Base-by-base conservation (phyloP, 176 grass and related monocot genomes). In the Eleusine coracana region DNA sequence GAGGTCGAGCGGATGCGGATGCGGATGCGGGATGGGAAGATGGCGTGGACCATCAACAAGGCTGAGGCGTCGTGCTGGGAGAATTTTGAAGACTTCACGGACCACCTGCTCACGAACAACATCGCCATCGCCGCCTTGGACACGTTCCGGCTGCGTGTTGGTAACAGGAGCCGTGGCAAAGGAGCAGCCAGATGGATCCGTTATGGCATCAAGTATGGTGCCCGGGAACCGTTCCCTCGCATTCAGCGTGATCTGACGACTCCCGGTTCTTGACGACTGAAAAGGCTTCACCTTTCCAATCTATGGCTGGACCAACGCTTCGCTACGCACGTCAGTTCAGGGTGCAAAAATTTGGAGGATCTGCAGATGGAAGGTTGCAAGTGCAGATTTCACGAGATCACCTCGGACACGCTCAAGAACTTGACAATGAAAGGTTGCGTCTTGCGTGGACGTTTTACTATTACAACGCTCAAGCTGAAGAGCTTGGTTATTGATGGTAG, bases 21-120 rank as follows among this genome's bases (percentile, higher is more conserved):
- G 40, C 40, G 40, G 40, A 42, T 42, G 6, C 4, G 7, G 40
- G 2, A 42, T 42, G 40, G 6, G 40, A 42, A 42, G 40, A 5
- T 42, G 40, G 40, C 6, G 40, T 42, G 40, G 40, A 42, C 6
- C 40, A 42, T 5, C 0, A 42, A 42, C 40, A 42, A 42, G 40
- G 40, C 40, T 42, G 40, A 42, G 40, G 31, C 31, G 31, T 34
- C 31, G 31, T 34, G 31, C 31, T 49, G 44, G 42, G 42, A 72
- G n/a, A 76, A 42, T 5, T 76, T 76, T 55, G 38, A n/a, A 6
- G 73, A 76, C 37, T 76, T 76, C 74, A 23, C 15, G 7, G 18
- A 7, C 20, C n/a, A 41, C 11, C 54, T 76, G 36, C 36, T 76
- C 0, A 3, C 20, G 0, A n/a, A 17, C 18, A 5, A 41, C 5